A percentile compares a stretch with the other conserved stretches of the same genome.
These are phyloP conservation scores for Sarocladium brachiariae DNA, from an alignment of 2,329 filamentous ascomycete genomes.

Conservation along the genomic window DNA sequence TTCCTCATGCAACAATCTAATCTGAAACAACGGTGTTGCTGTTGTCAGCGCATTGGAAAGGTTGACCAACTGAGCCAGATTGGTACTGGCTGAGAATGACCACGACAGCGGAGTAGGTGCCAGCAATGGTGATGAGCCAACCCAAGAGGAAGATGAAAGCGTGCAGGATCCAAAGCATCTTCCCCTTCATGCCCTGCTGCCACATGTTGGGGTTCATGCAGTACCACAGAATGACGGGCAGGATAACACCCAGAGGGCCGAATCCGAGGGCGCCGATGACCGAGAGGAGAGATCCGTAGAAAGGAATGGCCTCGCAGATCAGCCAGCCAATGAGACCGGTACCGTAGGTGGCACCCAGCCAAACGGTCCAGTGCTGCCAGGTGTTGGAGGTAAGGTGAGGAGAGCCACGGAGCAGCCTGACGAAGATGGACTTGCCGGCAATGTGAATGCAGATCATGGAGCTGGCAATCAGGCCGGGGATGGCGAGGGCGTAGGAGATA, in stretches of 20 bases:
- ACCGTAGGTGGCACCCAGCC: constrained; percentile 18
- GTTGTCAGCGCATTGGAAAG: constrained; percentile 33
- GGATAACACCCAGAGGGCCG: constrained; percentile 17
- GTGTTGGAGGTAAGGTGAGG: constrained; percentile 17
- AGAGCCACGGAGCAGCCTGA: constrained; percentile 15
- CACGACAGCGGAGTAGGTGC: constrained; percentile 33
- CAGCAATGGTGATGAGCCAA: constrained; percentile 31
- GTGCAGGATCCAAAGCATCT: constrained; percentile 11
- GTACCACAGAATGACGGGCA: constrained; percentile 15
- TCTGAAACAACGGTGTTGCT: constrained; percentile 17
- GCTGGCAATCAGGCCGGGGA: constrained; percentile 15
- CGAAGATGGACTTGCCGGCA: constrained; percentile 18
- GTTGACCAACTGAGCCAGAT: constrained; percentile 24
- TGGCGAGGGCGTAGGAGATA: constrained; percentile 17
- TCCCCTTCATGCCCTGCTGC: background rate
- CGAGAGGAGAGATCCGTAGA: constrained; percentile 17
- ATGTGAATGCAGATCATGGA: constrained; percentile 17
- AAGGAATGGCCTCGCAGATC: constrained; percentile 17
- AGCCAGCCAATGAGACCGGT: constrained; percentile 15
- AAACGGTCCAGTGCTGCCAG: constrained; percentile 16
- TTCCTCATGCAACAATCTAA: background rate
- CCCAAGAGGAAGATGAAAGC: constrained; percentile 12
- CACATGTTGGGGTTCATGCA: constrained; percentile 13
- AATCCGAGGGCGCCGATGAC: constrained; percentile 17
- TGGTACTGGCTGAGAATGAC: constrained; percentile 21